A percentile compares a stretch with the other conserved stretches of the same genome.
phyloP scores from a whole-genome alignment of 2,329 filamentous ascomycete genomes.

The Colletotrichum trifolii region DNA sequence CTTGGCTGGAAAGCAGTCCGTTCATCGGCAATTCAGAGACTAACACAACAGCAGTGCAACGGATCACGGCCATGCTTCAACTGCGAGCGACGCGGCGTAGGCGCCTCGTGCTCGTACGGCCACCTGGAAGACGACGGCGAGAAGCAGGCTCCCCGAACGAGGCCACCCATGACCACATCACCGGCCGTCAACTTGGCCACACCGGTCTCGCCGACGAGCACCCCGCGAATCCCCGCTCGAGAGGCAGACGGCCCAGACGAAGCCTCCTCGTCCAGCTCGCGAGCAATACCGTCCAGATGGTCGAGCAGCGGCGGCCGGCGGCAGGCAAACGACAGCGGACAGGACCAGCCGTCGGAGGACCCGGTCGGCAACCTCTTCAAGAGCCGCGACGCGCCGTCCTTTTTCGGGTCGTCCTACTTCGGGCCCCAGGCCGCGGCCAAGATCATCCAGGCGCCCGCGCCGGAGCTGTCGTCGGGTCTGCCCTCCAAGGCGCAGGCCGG shows the following conservation, averaged over 20 bases:
- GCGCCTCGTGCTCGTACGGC: constrained; percentile 15
- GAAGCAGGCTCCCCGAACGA: background rate
- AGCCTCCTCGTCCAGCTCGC: constrained; percentile 4
- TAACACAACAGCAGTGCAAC: constrained; percentile 19
- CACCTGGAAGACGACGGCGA: constrained; percentile 6
- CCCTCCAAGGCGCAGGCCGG: constrained; percentile 38
- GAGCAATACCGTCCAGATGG: constrained; percentile 7
- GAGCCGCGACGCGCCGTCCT: constrained; percentile 44
- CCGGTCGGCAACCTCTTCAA: constrained; percentile 45
- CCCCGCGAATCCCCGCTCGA: background rate
- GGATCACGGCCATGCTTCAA: constrained; percentile 34
- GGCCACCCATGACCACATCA: background rate
- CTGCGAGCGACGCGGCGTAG: constrained; percentile 29
- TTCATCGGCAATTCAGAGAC: background rate
- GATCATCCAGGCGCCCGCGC: constrained; percentile 43
- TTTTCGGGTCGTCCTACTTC: constrained; percentile 47
- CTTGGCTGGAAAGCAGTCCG: background rate
- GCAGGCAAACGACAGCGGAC: constrained; percentile 8
- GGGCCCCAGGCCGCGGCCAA: constrained; percentile 46
- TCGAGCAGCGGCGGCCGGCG: constrained; percentile 19
- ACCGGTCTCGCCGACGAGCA: constrained; percentile 2
- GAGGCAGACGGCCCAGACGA: constrained; percentile 5
- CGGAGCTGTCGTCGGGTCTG: constrained; percentile 40
- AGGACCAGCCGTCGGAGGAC: constrained; percentile 22
- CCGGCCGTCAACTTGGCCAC: constrained; percentile 11